Base-by-base conservation (phyloP, 2,329 filamentous ascomycete species). In the Thyridium curvatum region DNA sequence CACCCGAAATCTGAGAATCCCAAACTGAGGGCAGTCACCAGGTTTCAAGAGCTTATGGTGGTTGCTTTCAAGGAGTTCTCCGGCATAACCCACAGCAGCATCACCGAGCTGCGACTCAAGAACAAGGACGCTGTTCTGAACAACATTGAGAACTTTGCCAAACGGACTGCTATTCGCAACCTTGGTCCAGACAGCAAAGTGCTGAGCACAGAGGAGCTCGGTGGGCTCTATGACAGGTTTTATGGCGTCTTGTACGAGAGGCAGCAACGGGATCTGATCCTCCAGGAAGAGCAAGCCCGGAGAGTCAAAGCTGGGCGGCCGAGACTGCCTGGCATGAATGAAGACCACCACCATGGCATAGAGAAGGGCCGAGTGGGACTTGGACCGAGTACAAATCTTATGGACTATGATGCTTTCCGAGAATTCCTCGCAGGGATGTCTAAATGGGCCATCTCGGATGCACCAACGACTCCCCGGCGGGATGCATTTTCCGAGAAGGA, bases 1-100 rank as follows among this genome's bases (percentile, higher is more conserved):
- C 91, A 98, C 55, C 93, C 93, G 3, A 90, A 85, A 54, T 96
- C 89, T 0, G 90, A 96, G 57, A 98, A 97, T 46, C 82, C 90
- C 3, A 98, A 97, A 64, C 70, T 97, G 38, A 79, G 91, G 38
- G 88, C 90, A 0, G 93, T 98, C 39, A 98, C 94, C 6, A 79
- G 87, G 34, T 98, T 98, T 58, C 93, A 98, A 54, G 93, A 97
- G 60, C 77, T 98, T 41, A 97, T 98, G 90, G 93, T 98, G 3
- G 93, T 97, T 15, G 93, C 93, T 1, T 98, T 98, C 66, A 97
- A 96, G 52, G 93, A 98, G 56, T 98, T 98, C 56, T 85, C 91
- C 1, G 87, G 83, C 31, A 95, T 98, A 50, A 98, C 93, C 0
- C 91, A 98, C 56, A 84, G 81, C 55, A 95, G 84, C 37, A 90